phyloP scores from a whole-genome alignment of 2,329 filamentous ascomycete genomes.

The Metarhizium humberi region DNA sequence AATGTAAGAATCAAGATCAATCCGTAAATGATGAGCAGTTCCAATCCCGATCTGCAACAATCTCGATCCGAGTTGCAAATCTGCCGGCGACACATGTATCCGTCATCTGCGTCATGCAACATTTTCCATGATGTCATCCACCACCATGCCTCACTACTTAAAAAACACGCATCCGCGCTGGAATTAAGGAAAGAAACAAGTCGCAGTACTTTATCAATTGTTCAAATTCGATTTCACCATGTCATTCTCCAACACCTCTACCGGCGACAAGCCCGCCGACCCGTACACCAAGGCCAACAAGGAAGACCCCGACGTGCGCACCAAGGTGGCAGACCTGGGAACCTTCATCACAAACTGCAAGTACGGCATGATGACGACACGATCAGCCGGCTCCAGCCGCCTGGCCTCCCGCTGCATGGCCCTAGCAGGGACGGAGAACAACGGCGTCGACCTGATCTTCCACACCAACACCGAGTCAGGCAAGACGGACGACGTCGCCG shows the following conservation, averaged over 20 bases:
- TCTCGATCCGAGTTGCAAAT: background rate
- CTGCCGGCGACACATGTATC: background rate
- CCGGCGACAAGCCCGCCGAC: conserved; percentile 56
- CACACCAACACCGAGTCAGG: conserved; percentile 85
- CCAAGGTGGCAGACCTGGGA: conserved; percentile 68
- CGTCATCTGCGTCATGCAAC: background rate
- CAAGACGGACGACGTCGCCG: conserved; percentile 73
- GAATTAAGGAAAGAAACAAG: background rate
- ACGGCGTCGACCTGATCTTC: conserved; percentile 76
- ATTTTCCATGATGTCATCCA: background rate
- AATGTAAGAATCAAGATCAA: too few relatives aligned
- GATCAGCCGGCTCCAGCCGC: conserved; percentile 52
- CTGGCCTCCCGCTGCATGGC: conserved; percentile 83
- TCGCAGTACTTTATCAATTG: too few relatives aligned
- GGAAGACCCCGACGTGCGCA: conserved; percentile 51
- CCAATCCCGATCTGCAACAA: too few relatives aligned
- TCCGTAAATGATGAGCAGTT: too few relatives aligned
- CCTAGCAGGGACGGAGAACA: conserved; percentile 68
- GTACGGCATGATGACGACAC: conserved; percentile 84
- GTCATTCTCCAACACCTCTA: conserved; percentile 44
- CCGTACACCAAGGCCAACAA: conserved; percentile 74
- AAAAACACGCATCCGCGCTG: background rate
- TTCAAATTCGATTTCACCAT: conserved; percentile 15
- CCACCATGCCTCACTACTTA: background rate
- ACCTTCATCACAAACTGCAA: conserved; percentile 65